These are phyloP conservation scores for Globisporangium recalcitrans DNA, from an alignment of 352 stramenopile species.

Conservation along the genomic window DNA sequence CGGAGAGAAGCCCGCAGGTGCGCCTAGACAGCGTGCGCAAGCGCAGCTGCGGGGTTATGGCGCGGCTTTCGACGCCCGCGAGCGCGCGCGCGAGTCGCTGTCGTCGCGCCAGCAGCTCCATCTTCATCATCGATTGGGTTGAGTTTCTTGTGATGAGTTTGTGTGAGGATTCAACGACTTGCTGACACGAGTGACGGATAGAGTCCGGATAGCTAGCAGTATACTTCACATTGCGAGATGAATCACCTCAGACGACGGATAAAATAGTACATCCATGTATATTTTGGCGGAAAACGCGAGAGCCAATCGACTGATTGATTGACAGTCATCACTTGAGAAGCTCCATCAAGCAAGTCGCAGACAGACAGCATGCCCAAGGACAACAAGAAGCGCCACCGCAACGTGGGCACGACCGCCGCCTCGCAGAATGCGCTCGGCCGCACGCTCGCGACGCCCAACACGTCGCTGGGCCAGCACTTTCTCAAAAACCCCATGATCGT, in stretches of 20 bases:
- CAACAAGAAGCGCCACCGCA: constrained; percentile 85
- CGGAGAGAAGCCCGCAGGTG: background rate
- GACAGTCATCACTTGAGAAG: constrained; percentile 7
- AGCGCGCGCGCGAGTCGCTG: constrained; percentile 3
- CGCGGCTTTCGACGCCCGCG: background rate
- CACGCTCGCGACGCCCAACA: constrained; percentile 96
- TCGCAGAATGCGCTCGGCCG: constrained; percentile 78
- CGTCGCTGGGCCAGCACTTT: constrained; percentile 98
- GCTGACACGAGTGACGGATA: background rate
- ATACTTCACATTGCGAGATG: background rate
- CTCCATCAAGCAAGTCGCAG: background rate
- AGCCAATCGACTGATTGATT: background rate
- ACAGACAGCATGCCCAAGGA: constrained; percentile 74
- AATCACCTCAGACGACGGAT: too few relatives aligned
- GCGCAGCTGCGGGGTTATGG: background rate
- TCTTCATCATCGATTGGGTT: background rate
- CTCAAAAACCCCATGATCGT: constrained; percentile 98
- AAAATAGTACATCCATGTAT: background rate
- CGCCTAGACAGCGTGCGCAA: too few relatives aligned
- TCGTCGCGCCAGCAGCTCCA: constrained; percentile 4
- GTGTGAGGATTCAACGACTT: background rate
- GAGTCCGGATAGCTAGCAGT: background rate
- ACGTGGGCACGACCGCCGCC: constrained; percentile 53
- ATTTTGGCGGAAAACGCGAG: background rate
- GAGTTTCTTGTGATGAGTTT: background rate